Base-by-base conservation (phyloP, 495 filamentous ascomycete species). In the Penicillium diatomitis region DNA sequence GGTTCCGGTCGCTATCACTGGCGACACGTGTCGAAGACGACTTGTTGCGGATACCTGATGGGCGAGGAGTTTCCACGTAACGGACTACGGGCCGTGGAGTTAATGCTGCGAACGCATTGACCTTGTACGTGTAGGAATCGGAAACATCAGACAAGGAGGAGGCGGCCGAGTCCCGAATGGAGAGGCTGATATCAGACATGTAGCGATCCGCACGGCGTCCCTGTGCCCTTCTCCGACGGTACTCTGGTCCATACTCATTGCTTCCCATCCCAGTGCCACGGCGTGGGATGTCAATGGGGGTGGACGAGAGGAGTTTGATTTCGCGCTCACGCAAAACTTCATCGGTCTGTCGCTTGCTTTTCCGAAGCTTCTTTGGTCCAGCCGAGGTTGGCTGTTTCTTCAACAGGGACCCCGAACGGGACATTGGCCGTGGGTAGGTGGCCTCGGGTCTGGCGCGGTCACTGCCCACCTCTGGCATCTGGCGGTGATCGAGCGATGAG, bases 261-360 rank as follows among this genome's bases (percentile, higher is more conserved):
- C 55, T 41, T 52, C 81, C 64, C 8, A 78, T 70, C 27, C 34
- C 30, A 8, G 75, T 73, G 3, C 78, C 70, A 37, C 84, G 81
- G 29, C 75, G 74, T 36, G 84, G 83, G 40, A 81, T 74, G 10
- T 79, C 74, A 38, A 88, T 78, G 31, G 80, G 81, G 20, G 64
- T 66, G 38, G 83, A 76, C 48, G 72, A 85, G 82, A 96, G 85
- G n/a, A 86, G 76, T 50, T 82, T 82, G 54, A 96, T 88, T 67
- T 96, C 88, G 46, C 85, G 86, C 62, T 94, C 89, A 11, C 90
- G 77, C 46, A 80, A 73, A 60, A 80, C 79, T 48, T 94, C 85
- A 35, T 84, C 68, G 33, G 81, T 79, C 46, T 84, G 83, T 47
- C 84, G 77, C 67, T 90, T 95, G 72, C 84, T 92, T 41, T 84